Evolutionary conservation across 306 rosid genomes (phyloP).

Genomic region (Medicago arabica): DNA sequence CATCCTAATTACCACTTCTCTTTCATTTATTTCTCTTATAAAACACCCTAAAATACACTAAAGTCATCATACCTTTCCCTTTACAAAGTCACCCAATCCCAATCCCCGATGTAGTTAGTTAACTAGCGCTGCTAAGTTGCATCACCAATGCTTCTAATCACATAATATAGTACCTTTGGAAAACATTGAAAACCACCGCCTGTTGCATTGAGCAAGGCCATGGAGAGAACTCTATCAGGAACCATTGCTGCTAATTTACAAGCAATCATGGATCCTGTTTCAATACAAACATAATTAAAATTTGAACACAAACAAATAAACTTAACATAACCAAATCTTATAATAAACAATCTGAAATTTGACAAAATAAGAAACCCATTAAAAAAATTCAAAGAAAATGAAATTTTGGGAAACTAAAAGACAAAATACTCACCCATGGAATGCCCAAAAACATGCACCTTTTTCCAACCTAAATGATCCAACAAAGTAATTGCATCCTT

Average conservation of each 20-base stretch:
- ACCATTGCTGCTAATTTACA: slow-evolving; percentile 89
- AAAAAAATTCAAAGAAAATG: too few relatives aligned
- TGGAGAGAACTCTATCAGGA: slow-evolving; percentile 77
- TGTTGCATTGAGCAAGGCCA: slow-evolving; percentile 90
- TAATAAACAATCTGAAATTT: background rate
- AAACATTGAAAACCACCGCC: slow-evolving; percentile 94
- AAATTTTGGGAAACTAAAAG: background rate
- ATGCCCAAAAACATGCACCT: slow-evolving; percentile 92
- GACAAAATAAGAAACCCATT: background rate
- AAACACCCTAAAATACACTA: too few relatives aligned
- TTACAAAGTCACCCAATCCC: too few relatives aligned
- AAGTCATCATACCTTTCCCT: too few relatives aligned
- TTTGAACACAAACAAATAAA: slow-evolving; percentile 3
- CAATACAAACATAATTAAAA: slow-evolving; percentile 15
- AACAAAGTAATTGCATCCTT: slow-evolving; percentile 82
- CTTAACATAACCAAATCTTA: background rate
- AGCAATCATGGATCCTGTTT: slow-evolving; percentile 92
- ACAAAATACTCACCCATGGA: slow-evolving; percentile 81
- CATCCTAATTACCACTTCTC: too few relatives aligned
- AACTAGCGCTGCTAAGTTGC: background rate
- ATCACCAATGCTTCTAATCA: slow-evolving; percentile 1
- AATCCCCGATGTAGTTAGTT: too few relatives aligned
- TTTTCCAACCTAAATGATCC: slow-evolving; percentile 92
- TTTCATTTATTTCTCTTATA: too few relatives aligned
- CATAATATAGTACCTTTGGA: slow-evolving; percentile 69